These are phyloP conservation scores for Neofusicoccum umdonicola DNA, from an alignment of 2,329 filamentous ascomycete species.

Conservation along the genomic window DNA sequence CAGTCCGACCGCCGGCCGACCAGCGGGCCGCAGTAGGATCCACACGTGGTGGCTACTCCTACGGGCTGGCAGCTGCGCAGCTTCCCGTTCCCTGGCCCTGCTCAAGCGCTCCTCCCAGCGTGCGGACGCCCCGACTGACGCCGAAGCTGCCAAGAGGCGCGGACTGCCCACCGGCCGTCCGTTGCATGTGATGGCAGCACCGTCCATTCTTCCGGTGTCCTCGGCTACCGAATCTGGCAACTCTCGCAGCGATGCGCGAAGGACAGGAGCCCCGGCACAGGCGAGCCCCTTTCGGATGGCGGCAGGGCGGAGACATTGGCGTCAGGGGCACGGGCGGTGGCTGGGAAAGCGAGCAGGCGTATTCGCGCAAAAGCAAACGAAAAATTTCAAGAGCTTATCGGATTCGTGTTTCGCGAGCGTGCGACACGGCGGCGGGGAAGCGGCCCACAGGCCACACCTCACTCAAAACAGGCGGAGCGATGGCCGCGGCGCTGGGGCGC, in stretches of 20 bases:
- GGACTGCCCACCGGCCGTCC: no score
- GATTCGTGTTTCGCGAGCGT: not conserved
- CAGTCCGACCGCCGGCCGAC: conserved; percentile 9
- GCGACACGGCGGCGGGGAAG: not conserved
- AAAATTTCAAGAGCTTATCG: not conserved
- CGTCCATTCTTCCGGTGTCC: not conserved
- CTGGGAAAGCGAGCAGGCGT: not conserved
- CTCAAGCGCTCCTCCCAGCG: no score
- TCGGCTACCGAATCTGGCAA: not conserved
- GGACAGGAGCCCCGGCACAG: not conserved
- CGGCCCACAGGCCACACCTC: not conserved
- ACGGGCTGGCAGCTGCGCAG: not conserved
- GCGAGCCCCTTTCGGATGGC: not conserved
- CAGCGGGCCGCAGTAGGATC: not conserved
- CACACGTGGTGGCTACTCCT: not conserved
- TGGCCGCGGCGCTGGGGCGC: not conserved
- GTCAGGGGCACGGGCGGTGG: not conserved
- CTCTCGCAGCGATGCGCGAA: not conserved
- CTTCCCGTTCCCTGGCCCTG: no score
- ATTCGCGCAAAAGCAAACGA: not conserved
- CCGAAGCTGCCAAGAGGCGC: no score
- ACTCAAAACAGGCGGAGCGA: not conserved
- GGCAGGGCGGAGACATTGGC: not conserved
- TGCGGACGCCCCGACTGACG: no score
- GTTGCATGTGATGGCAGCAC: no score